Evolutionary conservation across 2,329 filamentous ascomycete species (phyloP), one percentile per base, ranked within the genome.

Genomic region (Diplodia mutila): DNA sequence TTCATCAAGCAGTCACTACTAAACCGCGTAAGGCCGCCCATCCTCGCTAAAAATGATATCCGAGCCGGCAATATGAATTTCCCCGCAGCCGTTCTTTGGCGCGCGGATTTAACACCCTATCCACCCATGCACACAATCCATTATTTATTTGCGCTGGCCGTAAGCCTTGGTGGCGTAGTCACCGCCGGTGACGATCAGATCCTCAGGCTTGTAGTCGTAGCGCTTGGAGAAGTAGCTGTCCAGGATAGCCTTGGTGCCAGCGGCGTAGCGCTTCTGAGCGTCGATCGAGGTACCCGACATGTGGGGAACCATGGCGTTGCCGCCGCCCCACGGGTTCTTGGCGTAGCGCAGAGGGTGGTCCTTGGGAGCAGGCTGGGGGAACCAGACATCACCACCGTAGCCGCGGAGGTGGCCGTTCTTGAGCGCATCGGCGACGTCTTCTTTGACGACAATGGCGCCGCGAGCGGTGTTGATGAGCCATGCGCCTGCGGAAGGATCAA

Each of bases 251-350:
- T 97, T 97, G 81, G 89, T 91, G 75, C 93, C 93, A 71, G 90
- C 85, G 75, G 93, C 92, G 79, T 97, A 97, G 65, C 77, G 77
- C 76, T 92, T 90, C 87, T 99, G 95, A 69, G 95, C 95, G 79
- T 99, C 95, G 78, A 99, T 90, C n/a, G 94, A 97, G 68, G 94
- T 98, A 79, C 95, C 95, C 14, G 93, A 97, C 93, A 98, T 97
- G 89, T 98, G 95, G 67, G 95, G 93, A 69, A 97, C 94, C 92
- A 95, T 99, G 83, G 94, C 95, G 84, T 98, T 98, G 79, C 95
- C 95, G 78, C 94, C 95, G 74, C 94, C 94, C 86, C 92, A 97
- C 79, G 92, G 91, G 87, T 94, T 95, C 87, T 94, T 90, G 80
- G 92, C 94, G 80, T 90, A 91, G 80, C 95, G 93, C 77, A 99